phyloP scores from a whole-genome alignment of 148 eudicot species.

The Polygonum aviculare region DNA sequence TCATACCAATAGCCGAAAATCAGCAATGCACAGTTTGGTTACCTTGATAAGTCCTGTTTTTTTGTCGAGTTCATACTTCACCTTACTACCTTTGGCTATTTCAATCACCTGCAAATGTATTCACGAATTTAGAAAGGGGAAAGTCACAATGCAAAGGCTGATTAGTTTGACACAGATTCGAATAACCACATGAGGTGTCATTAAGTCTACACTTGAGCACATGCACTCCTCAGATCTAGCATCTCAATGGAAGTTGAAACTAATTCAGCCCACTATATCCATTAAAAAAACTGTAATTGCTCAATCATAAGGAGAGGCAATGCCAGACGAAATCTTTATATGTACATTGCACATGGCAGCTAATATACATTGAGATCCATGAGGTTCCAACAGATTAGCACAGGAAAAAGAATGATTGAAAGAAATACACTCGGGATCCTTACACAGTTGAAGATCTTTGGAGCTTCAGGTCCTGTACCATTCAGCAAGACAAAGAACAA shows the following conservation, averaged over 20 bases:
- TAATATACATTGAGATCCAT: neutral
- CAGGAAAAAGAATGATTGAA: neutral
- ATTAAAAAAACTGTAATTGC: neutral
- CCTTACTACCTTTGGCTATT: constrained; percentile 68
- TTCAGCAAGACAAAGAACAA: constrained; percentile 7
- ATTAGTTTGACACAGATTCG: too few relatives aligned
- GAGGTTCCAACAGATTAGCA: neutral
- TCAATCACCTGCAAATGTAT: constrained; percentile 53
- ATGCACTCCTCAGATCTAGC: too few relatives aligned
- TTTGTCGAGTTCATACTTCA: constrained; percentile 78
- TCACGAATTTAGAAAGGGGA: neutral
- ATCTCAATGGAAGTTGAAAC: neutral
- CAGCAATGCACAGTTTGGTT: neutral
- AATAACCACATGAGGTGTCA: neutral
- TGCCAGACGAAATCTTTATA: neutral
- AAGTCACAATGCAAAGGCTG: neutral
- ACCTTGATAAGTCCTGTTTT: constrained; percentile 79
- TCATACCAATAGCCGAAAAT: neutral
- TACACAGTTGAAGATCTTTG: constrained; percentile 53
- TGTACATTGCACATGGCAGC: neutral
- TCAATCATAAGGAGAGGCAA: neutral
- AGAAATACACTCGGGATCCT: constrained; percentile 14
- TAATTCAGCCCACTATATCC: neutral
- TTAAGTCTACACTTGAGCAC: too few relatives aligned
- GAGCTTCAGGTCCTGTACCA: constrained; percentile 68